Conservation (phyloP, 2,329 filamentous ascomycete genomes). For the Sporothrix humicola region DNA sequence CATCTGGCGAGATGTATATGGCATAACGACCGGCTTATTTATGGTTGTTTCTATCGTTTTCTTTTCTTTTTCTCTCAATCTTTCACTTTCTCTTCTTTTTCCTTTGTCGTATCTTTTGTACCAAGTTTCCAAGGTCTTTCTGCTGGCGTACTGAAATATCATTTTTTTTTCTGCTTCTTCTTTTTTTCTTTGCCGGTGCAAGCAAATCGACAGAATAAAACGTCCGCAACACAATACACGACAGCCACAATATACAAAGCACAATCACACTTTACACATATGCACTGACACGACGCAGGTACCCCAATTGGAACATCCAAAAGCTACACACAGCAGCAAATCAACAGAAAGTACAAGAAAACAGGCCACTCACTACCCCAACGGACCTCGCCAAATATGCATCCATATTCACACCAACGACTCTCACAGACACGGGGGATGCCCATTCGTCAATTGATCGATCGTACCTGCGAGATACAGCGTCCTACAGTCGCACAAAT, state of each 20-base stretch:
- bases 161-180: no score
- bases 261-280: background rate
- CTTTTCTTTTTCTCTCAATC: constrained; percentile 1
- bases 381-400: no score
- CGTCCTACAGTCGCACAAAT: background rate
- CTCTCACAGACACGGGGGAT: no score
- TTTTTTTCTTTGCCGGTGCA: background rate
- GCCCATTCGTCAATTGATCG: background rate
- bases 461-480: constrained; percentile 20
- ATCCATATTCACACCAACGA: no score
- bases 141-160: background rate
- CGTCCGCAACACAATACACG: background rate
- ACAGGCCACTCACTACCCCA: background rate
- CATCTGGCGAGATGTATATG: background rate
- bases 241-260: background rate
- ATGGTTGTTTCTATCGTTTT: background rate
- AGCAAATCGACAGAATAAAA: constrained; percentile 10
- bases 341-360: background rate
- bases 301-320: background rate
- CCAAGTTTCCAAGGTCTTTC: background rate
- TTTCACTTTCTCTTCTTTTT: constrained; percentile 1
- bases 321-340: no score
- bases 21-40: constrained; percentile 2
- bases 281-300: background rate
- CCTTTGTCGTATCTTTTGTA: background rate